Percentiles rank a stretch among this genome's conserved stretches.
Evolutionary conservation across 2,329 filamentous ascomycete genomes (phyloP).

Genomic region (Beauveria brongniartii): DNA sequence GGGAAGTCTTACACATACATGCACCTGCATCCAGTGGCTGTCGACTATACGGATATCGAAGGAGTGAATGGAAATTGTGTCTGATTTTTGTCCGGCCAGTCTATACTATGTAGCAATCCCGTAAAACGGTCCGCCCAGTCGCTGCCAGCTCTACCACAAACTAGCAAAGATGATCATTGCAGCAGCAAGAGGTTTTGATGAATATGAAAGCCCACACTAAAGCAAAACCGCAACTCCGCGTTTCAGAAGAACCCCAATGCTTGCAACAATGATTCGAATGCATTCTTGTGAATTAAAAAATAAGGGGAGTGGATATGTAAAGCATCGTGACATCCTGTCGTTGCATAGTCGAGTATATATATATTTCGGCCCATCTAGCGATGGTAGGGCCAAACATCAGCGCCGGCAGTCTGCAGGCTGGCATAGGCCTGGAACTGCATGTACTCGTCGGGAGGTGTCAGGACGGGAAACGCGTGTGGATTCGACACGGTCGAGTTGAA

Average conservation of each 20-base stretch:
- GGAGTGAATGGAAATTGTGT: background rate
- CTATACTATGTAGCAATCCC: background rate
- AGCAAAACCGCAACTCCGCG: background rate
- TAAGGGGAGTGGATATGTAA: background rate
- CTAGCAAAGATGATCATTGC: background rate
- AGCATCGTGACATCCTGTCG: background rate
- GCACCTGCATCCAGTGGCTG: too few relatives aligned
- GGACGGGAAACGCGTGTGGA: background rate
- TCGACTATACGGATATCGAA: too few relatives aligned
- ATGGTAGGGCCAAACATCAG: constrained; percentile 11
- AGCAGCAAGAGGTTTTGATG: background rate
- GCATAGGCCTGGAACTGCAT: constrained; percentile 7
- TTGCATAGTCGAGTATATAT: background rate
- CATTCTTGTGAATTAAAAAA: background rate
- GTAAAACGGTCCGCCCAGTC: background rate
- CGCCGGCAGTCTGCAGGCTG: background rate
- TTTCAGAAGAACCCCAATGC: background rate
- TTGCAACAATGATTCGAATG: background rate
- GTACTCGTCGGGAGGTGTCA: constrained; percentile 10
- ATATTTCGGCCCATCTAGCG: background rate
- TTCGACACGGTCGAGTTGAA: constrained; percentile 4
- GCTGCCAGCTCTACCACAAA: background rate
- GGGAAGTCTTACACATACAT: background rate
- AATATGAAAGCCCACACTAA: background rate
- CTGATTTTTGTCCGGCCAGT: background rate